Conservation (phyloP, 306 rosid genomes). For the Canavalia ensiformis region DNA sequence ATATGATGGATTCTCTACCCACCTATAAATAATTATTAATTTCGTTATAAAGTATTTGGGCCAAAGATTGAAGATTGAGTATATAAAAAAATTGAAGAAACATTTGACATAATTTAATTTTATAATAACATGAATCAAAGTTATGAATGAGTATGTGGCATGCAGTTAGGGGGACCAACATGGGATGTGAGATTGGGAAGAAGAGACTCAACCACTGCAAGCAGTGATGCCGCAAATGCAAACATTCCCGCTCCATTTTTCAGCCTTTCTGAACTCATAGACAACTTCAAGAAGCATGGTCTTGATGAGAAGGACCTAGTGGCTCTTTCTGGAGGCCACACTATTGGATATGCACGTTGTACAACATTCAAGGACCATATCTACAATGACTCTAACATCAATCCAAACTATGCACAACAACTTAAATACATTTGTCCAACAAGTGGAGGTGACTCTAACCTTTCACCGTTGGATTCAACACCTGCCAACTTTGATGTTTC, state of each 20-base stretch:
- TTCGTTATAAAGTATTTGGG: no score
- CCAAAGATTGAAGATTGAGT: no score
- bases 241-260: constrained; percentile 53
- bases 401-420: constrained; percentile 23
- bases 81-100: neutral
- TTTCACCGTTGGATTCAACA: constrained; percentile 53
- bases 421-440: constrained; percentile 50
- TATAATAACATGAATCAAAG: no score
- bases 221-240: constrained; percentile 39
- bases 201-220: constrained; percentile 67
- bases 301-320: constrained; percentile 58
- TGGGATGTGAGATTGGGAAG: constrained; percentile 61
- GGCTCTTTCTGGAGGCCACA: constrained; percentile 59
- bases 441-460: constrained; percentile 52
- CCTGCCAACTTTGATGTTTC: constrained; percentile 7
- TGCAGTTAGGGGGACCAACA: constrained; percentile 66
- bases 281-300: constrained; percentile 57
- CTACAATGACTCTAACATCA: constrained; percentile 52
- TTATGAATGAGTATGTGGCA: no score
- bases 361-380: constrained; percentile 8
- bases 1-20: neutral
- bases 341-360: constrained; percentile 57
- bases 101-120: neutral
- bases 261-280: constrained; percentile 46
- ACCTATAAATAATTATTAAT: no score